Base-by-base conservation (phyloP, 441 rosid genomes). In the Populus hybrid region DNA sequence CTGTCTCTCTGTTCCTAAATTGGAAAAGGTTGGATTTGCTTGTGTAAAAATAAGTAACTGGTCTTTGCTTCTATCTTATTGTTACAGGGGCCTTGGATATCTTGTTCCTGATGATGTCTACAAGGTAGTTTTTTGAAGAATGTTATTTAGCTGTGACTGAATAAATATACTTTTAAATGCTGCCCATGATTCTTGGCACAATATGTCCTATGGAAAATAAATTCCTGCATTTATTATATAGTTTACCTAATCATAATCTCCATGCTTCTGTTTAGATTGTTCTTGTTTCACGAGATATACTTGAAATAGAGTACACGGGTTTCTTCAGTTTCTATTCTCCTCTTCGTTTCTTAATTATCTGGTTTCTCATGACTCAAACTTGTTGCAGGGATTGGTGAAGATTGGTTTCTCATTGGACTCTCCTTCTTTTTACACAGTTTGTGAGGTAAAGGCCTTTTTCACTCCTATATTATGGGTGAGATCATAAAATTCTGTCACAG, bases 341-440 rank as follows among this genome's bases (percentile, higher is more conserved):
- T 70, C 14, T 70, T 72, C 7, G 68, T 12, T 66, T 18, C 30
- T 2, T 77, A 3, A 21, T 61, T 0, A 61, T 67, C 70, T 63
- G 64, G 28, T 72, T 80, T 38, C 46, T 77, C 20, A 81, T 66
- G 78, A 18, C 32, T 59, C 50, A 75, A 57, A 8, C 54, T 64
- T 81, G 54, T 38, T 82, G 50, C 89, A 91, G 93, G 93, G 87
- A 69, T 80, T 91, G 87, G 79, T 73, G 78, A 91, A 91, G 82
- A 84, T 88, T 72, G 95, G 93, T 71, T 89, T 88, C 84, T 76
- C 89, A 0, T 75, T 91, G 57, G 95, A 89, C 80, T 79, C 89
- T 73, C 95, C 95, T 6, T 85, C 95, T 54, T 89, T 89, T 80
- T 88, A 87, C 83, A 86, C 90, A 2, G 88, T 81, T 12, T 91